Percentiles rank a stretch among this genome's conserved stretches.
phyloP scores from a whole-genome alignment of 805 yeast species.

The Hanseniaspora taiwanica region DNA sequence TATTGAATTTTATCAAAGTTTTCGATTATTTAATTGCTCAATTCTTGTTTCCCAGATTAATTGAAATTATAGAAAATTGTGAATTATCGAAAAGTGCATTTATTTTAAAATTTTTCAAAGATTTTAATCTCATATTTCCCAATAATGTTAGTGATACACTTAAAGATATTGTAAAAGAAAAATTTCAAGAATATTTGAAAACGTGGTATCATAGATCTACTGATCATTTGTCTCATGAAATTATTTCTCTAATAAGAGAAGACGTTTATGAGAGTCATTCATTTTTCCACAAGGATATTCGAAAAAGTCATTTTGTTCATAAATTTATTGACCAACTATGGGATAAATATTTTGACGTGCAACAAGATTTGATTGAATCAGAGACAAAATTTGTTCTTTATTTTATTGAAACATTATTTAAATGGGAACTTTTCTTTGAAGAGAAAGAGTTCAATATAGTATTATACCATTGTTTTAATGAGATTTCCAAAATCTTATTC shows the following conservation, averaged over 20 bases:
- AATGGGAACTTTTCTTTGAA: background rate
- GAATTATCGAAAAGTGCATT: constrained; percentile 4
- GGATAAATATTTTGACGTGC: background rate
- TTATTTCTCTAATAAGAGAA: constrained; percentile 9
- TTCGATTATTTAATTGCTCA: constrained; percentile 17
- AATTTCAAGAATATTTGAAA: constrained; percentile 9
- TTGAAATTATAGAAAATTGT: constrained; percentile 26
- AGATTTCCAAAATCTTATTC: background rate
- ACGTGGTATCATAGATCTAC: constrained; percentile 13
- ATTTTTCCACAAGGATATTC: background rate
- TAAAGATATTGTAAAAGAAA: constrained; percentile 6
- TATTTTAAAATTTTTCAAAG: constrained; percentile 10
- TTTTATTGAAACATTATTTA: background rate
- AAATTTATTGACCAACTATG: background rate
- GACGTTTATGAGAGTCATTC: constrained; percentile 4
- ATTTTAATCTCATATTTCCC: constrained; percentile 8
- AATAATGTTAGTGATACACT: constrained; percentile 3
- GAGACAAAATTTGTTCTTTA: background rate
- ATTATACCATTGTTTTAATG: background rate
- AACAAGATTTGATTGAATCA: background rate
- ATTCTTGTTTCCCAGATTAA: constrained; percentile 28
- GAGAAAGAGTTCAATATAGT: background rate
- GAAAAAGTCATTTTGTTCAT: background rate
- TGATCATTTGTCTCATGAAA: constrained; percentile 3
- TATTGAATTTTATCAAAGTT: constrained; percentile 12